phyloP scores from a whole-genome alignment of 495 filamentous ascomycete genomes.

The Penicillium atrosanguineum region DNA sequence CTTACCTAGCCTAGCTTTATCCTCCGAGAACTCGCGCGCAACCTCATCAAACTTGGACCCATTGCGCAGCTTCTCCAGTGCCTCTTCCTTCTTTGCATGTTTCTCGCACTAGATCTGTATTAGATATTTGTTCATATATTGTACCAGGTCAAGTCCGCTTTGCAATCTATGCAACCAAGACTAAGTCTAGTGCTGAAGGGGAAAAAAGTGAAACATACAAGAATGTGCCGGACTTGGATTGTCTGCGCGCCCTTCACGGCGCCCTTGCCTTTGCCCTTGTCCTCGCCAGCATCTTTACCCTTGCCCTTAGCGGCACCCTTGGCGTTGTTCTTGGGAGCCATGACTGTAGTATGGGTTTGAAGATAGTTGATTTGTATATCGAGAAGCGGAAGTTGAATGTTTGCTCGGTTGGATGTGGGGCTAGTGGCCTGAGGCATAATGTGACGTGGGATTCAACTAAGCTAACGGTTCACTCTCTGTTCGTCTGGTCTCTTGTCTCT shows the following conservation, averaged over 20 bases:
- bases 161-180: not conserved
- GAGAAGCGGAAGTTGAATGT: conserved; percentile 2
- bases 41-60: conserved; percentile 89
- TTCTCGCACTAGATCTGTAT: conserved; percentile 69
- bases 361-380: not conserved
- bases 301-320: conserved; percentile 41
- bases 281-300: conserved; percentile 47
- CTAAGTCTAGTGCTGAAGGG: not conserved
- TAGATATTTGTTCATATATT: not conserved
- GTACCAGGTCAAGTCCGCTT: not conserved
- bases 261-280: conserved; percentile 38
- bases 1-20: conserved; percentile 80
- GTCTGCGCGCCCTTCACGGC: conserved; percentile 69
- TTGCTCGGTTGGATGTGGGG: conserved; percentile 19
- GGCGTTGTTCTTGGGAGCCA: conserved; percentile 57
- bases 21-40: conserved; percentile 80
- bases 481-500: not conserved
- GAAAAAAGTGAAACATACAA: conserved; percentile 49
- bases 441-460: conserved; percentile 14
- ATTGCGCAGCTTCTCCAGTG: conserved; percentile 69
- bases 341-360: conserved; percentile 14
- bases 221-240: conserved; percentile 86
- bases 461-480: not conserved
- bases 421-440: conserved; percentile 20
- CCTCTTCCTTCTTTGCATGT: conserved; percentile 83